Conservation (phyloP, 805 yeast genomes). For the Candida coquimbonensis region DNA sequence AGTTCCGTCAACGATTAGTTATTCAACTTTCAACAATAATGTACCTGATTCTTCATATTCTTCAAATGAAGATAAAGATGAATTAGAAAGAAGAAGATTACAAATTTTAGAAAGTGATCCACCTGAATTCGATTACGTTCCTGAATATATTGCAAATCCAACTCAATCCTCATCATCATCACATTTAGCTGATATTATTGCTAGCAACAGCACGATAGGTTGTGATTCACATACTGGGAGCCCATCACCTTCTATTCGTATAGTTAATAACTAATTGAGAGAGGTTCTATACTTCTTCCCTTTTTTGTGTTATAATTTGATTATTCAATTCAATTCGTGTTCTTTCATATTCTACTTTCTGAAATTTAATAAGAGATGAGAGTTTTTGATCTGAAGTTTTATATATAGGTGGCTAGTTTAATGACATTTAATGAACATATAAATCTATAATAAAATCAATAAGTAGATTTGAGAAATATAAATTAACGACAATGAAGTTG, state of each 20-base stretch:
- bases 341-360: too few relatives aligned
- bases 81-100: slow-evolving; percentile 31
- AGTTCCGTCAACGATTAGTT: slow-evolving; percentile 1
- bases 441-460: too few relatives aligned
- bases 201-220: neutral
- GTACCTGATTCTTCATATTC: neutral
- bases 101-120: slow-evolving; percentile 37
- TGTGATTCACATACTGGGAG: neutral
- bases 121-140: slow-evolving; percentile 26
- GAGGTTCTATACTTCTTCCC: slow-evolving; percentile 1
- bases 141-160: slow-evolving; percentile 14
- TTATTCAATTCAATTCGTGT: too few relatives aligned
- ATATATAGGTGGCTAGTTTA: too few relatives aligned
- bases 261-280: slow-evolving; percentile 1
- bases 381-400: too few relatives aligned
- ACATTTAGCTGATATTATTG: neutral
- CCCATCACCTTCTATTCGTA: neutral
- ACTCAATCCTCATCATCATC: neutral
- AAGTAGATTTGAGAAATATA: too few relatives aligned
- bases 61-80: slow-evolving; percentile 29
- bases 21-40: neutral
- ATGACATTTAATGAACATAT: too few relatives aligned
- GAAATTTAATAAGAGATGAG: too few relatives aligned
- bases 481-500: too few relatives aligned
- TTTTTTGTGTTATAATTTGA: neutral